These are phyloP conservation scores for Lachnellula hyalina DNA, from an alignment of 2,329 filamentous ascomycete genomes.

Conservation along the genomic window DNA sequence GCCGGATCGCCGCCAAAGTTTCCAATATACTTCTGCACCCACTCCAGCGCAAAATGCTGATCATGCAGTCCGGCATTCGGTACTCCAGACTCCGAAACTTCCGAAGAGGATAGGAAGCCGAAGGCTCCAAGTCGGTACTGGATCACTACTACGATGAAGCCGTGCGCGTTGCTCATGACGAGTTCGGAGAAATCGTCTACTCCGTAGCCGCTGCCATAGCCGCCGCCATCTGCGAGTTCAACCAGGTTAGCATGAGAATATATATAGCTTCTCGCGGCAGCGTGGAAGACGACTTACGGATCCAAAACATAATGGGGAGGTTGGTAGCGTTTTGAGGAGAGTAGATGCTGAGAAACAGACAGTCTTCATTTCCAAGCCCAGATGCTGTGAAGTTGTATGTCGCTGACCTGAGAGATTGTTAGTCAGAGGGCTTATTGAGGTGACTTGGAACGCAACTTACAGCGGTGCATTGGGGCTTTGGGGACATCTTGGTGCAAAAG, in stretches of 20 bases:
- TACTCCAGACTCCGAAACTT: constrained; percentile 33
- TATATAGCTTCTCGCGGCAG: no score
- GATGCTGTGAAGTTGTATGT: no score
- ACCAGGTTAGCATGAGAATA: no score
- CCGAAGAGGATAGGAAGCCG: constrained; percentile 26
- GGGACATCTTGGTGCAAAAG: constrained; percentile 6
- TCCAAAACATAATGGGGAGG: constrained; percentile 43
- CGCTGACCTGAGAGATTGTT: no score
- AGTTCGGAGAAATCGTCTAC: constrained; percentile 32
- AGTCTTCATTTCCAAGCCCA: constrained; percentile 22
- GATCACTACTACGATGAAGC: constrained; percentile 43
- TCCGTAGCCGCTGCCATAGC: constrained; percentile 39
- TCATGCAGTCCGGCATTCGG: constrained; percentile 47
- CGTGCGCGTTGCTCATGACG: constrained; percentile 43
- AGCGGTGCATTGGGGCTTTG: constrained; percentile 1
- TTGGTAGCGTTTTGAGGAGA: constrained; percentile 36
- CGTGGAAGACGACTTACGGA: constrained; percentile 24
- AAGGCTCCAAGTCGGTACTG: constrained; percentile 41
- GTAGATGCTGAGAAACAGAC: constrained; percentile 41
- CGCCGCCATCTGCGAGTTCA: constrained; percentile 36
- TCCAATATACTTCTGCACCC: constrained; percentile 48
- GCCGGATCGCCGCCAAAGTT: constrained; percentile 47
- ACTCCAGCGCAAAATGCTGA: constrained; percentile 49
- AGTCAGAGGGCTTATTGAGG: not conserved
- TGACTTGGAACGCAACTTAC: not conserved